Evolutionary conservation across 2,329 filamentous ascomycete species (phyloP), one percentile per base, ranked within the genome.

Genomic region (Colletotrichum paranaense): DNA sequence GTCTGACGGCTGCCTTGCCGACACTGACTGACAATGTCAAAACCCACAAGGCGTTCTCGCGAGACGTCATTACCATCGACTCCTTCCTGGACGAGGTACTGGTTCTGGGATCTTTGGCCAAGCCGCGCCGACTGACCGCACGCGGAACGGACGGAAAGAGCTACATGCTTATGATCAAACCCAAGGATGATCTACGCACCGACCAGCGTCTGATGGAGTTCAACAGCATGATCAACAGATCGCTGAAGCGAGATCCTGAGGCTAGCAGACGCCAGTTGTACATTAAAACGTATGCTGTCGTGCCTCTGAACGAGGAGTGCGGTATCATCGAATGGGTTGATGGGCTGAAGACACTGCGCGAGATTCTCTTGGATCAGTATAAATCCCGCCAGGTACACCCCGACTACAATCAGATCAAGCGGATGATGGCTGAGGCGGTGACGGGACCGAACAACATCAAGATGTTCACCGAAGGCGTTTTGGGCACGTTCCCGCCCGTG

Each of bases 151-250:
- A 99, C 82, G 97, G 97, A 8, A 93, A 93, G 72, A 88, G 89
- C 22, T 99, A 99, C 81, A 94, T 94, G 76, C 90, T 99, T 8
- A 88, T 99, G 68, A 97, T 97, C 86, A 99, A 99, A 80, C 97
- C 97, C 9, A 98, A 98, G 82, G 97, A 99, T 81, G 97, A 99
- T 81, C 89, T 99, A 28, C 93, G 97, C 63, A 99, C 97, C 76
- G 97, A 99, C 79, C 96, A 98, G 82, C 94, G 97, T 64, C 91
- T 99, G 24, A 99, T 99, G 95, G 97, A 99, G 80, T 99, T 99
- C 87, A 99, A 98, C 81, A 92, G 93, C 58, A 97, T 98, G 90
- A 98, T 99, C 86, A 99, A 99, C 81, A 90, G 97, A 72, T 95
- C 96, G 3, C 85, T 99, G 69, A 98, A 98, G 80, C 92, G 94